A percentile compares a stretch with the other conserved stretches of the same genome.
phyloP scores from a whole-genome alignment of 2,329 filamentous ascomycete genomes.

The Sordariomycetes sp. region DNA sequence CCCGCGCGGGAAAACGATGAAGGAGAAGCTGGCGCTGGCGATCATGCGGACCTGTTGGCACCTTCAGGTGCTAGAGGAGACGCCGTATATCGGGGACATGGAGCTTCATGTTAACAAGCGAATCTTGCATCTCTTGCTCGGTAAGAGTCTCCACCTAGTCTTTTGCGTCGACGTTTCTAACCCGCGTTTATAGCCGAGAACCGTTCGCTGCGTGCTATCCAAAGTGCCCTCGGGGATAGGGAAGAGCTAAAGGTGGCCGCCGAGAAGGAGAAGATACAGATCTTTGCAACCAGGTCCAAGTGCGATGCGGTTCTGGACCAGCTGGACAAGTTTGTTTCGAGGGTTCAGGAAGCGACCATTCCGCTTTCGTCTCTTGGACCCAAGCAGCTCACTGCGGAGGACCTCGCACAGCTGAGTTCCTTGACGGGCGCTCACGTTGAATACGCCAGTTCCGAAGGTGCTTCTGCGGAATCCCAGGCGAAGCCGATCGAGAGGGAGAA shows the following conservation, averaged over 20 bases:
- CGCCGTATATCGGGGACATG: constrained; percentile 25
- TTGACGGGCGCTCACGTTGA: constrained; percentile 17
- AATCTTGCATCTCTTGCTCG: constrained; percentile 29
- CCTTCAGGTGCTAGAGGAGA: constrained; percentile 30
- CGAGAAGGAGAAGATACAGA: constrained; percentile 7
- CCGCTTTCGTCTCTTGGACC: constrained; percentile 11
- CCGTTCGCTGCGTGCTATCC: background rate
- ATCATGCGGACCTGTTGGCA: constrained; percentile 37
- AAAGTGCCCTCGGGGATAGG: constrained; percentile 14
- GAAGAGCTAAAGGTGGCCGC: constrained; percentile 2
- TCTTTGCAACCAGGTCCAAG: constrained; percentile 6
- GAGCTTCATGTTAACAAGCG: constrained; percentile 22
- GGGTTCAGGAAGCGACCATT: constrained; percentile 13
- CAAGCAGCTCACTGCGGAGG: constrained; percentile 7
- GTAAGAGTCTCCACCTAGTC: constrained; percentile 15
- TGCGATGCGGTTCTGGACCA: constrained; percentile 18
- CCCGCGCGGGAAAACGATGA: constrained; percentile 14
- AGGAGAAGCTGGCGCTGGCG: constrained; percentile 24
- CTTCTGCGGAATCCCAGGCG: background rate
- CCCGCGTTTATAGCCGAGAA: background rate
- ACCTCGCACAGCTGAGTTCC: constrained; percentile 16
- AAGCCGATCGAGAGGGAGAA: background rate
- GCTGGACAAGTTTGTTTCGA: constrained; percentile 16
- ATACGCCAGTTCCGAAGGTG: background rate
- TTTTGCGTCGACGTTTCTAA: background rate